Base-by-base conservation (phyloP, 176 grass and related monocot genomes). In the Metroxylon sagu region DNA sequence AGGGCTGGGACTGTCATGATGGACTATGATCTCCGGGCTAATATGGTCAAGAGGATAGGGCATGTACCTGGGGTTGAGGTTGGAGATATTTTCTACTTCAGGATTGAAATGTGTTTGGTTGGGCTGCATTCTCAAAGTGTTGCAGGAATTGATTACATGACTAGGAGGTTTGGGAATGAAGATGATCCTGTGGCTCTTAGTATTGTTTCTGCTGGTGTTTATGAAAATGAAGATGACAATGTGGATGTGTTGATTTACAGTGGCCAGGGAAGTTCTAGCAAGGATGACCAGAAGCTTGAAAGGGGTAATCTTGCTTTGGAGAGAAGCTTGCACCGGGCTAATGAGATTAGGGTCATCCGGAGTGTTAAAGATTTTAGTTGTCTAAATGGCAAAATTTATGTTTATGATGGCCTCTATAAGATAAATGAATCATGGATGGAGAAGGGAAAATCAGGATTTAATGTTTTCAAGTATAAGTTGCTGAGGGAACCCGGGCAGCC, bases 61-160 rank as follows among this genome's bases (percentile, higher is more conserved):
- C 64, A 80, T 19, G 59, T 95, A 58, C 85, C 76, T 19, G 89
- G 89, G 28, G 58, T 89, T 5, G 76, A 82, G 64, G 79, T 95
- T 58, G 89, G 89, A 56, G 89, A 95, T 51, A 89, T 89, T 75
- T 95, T 85, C 60, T 95, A 89, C 80, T 95, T 95, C 58, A 83
- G 85, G 60, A 85, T 95, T 4, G 89, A 95, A 74, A 89, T 89
- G 82, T 89, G 85, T 61, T 70, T 95, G 59, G 82, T 95, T 12
- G 89, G 89, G 7, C 53, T 95, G 57, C 82, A 85, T 74, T 67
- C 62, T 61, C 85, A 95, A 53, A 80, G 61, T 61, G 77, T 95
- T 61, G 64, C 79, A 3, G 89, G 89, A 53, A 95, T 95, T 71
- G 89, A 95, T 71, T 95, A 89, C 48, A 82, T 76, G 63, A 75